Base-by-base conservation (phyloP, 768 basidiomycete species). In the Pholiota molesta region DNA sequence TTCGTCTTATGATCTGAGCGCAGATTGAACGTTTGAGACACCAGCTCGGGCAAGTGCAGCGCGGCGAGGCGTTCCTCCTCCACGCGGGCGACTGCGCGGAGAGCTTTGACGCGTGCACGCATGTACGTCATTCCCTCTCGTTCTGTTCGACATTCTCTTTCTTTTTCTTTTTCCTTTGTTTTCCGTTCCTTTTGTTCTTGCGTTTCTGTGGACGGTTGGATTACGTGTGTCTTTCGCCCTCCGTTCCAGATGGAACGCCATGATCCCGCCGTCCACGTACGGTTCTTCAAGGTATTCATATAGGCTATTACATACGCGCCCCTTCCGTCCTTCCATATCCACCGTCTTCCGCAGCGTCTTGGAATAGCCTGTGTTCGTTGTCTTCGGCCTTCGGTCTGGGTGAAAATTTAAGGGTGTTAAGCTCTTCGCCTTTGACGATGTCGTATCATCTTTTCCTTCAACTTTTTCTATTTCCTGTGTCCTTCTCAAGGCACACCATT, bases 51-150 rank as follows among this genome's bases (percentile, higher is more conserved):
- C 86, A 86, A 37, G 95, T 96, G 2, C 91, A 97, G 67, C 82
- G 82, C 19, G 92, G 94, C 64, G 87, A 96, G 69, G 95, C 94
- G 0, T 99, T 99, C 76, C 81, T 99, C 39, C 83, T 99, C 2
- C 97, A 99, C 64, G 97, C 97, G 0, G 97, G 97, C 2, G 97
- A 99, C 70, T 99, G 97, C 69, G 95, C 94, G n/a, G 94, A 96
- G 74, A 91, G 92, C 72, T 96, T 97, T 69, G 90, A 92, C 67
- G 94, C 93, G 0, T 95, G 94, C 72, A 94, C 92, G 0, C 86
- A 93, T 64, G 92, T 93, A 71, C 68, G 84, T 79, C 11, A 37
- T 26, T 21, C 13, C 16, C 14, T 28, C 26, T 4, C 6, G 16
- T 51, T 59, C 23, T n/a, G 11, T 9, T 63, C 26, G 45, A 19